Base-by-base conservation (phyloP, 2,329 filamentous ascomycete species). In the Xylariaceae sp. region DNA sequence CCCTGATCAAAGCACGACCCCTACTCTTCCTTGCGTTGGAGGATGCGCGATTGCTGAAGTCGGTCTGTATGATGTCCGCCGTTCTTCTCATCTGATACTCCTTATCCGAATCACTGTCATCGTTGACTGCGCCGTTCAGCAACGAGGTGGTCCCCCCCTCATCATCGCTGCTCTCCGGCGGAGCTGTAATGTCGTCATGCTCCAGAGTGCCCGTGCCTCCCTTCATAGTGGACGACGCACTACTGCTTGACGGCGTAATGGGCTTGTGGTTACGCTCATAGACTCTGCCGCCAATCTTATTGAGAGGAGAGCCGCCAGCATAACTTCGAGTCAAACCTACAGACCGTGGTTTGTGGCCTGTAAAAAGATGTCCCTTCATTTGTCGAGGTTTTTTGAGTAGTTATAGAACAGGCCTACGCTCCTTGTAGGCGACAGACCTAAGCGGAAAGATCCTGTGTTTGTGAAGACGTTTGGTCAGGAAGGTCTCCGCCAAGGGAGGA, bases 61-160 rank as follows among this genome's bases (percentile, higher is more conserved):
- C 41, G n/a, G 61, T 65, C 7, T 45, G 47, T 26, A 47, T 55
- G 17, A 70, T 68, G 36, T 56, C 45, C 12, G 50, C 60, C 4
- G 50, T 46, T n/a, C 42, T 40, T 21, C 40, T 46, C 17, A 39
- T 41, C 13, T 60, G 52, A n/a, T 59, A 52, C n/a, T 50, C 43
- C 21, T 59, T 52, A 31, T 53, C 48, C 15, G 48, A 51, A 38
- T 50, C 44, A 17, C 44, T 27, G 34, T 15, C 17, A 33, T 47
- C 38, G 16, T 36, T n/a, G 27, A 33, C 2, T 15, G 12, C 9
- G 3, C 18, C 17, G 44, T 46, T 24, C 38, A 16, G 26, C 27
- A 26, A 9, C n/a, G 23, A 12, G 6, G 4, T 17, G 12, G 44
- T 46, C 15, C 50, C 50, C 15, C 38, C 44, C 40, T 56, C 53